These are phyloP conservation scores for Entomortierella lignicola DNA, from an alignment of 192 early-diverging fungal species.

Conservation along the genomic window DNA sequence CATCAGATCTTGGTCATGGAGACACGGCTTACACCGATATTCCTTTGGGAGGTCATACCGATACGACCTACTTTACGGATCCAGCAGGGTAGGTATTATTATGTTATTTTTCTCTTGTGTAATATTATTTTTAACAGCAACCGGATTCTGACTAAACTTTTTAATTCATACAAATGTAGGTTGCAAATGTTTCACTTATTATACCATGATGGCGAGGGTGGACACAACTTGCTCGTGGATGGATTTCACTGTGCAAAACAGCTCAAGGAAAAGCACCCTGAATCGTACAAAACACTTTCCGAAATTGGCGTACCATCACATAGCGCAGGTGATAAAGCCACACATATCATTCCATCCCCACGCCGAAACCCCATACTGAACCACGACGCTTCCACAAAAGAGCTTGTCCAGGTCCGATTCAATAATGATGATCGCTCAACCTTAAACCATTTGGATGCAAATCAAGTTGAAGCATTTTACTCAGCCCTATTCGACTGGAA, in stretches of 20 bases:
- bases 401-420: conserved; percentile 78
- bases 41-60: conserved; percentile 82
- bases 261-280: conserved; percentile 65
- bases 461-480: conserved; percentile 73
- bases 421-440: conserved; percentile 87
- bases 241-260: conserved; percentile 78
- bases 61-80: conserved; percentile 91
- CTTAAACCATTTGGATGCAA: conserved; percentile 58
- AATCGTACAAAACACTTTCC: conserved; percentile 73
- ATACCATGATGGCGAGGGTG: conserved; percentile 75
- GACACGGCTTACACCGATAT: conserved; percentile 87
- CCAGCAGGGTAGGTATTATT: conserved; percentile 77
- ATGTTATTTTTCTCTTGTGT: too few relatives aligned
- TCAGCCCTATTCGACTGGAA: conserved; percentile 78
- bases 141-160: too few relatives aligned
- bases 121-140: too few relatives aligned
- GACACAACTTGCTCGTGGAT: conserved; percentile 82
- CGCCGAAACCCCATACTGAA: conserved; percentile 72
- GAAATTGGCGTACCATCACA: conserved; percentile 72
- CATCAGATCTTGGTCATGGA: conserved; percentile 78
- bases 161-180: conserved; percentile 46
- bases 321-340: conserved; percentile 76
- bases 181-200: conserved; percentile 87
- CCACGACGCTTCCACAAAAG: conserved; percentile 62
- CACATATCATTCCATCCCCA: conserved; percentile 72